These are phyloP conservation scores for Dunaliella sp. DNA, from an alignment of 139 green algal genomes.

Conservation along the genomic window DNA sequence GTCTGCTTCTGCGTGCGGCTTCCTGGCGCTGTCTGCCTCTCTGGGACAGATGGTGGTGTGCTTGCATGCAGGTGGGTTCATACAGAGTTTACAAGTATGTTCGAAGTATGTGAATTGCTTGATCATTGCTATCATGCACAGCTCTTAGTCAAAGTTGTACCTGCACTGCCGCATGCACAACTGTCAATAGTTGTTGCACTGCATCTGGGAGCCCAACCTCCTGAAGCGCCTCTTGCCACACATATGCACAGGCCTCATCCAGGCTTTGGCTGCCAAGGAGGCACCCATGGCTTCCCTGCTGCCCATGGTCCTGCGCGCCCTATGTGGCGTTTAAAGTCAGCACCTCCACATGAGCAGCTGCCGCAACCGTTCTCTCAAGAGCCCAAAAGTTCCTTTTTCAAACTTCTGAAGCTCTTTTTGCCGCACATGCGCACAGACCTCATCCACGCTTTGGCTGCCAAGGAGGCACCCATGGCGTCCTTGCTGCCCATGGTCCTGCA, in stretches of 20 bases:
- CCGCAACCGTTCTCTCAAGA: constrained; percentile 45
- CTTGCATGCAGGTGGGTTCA: constrained; percentile 32
- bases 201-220: no score
- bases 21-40: constrained; percentile 33
- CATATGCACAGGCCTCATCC: constrained; percentile 33
- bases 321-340: constrained; percentile 50
- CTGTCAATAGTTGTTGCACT: no score
- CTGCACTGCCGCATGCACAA: no score
- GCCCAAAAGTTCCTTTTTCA: no score
- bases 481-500: constrained; percentile 49
- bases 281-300: constrained; percentile 28
- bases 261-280: constrained; percentile 21
- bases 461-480: constrained; percentile 16
- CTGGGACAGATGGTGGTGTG: constrained; percentile 49
- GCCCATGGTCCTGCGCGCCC: constrained; percentile 42
- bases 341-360: constrained; percentile 59
- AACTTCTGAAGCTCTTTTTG: no score
- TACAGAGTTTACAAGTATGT: no score
- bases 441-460: constrained; percentile 25
- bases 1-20: neutral
- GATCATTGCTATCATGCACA: no score
- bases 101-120: no score
- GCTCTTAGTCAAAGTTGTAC: no score
- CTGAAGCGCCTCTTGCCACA: no score
- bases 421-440: constrained; percentile 22